A percentile compares a stretch with the other conserved stretches of the same genome.
Evolutionary conservation across 2,329 filamentous ascomycete genomes (phyloP).

Genomic region (Elsinoe arachidis): DNA sequence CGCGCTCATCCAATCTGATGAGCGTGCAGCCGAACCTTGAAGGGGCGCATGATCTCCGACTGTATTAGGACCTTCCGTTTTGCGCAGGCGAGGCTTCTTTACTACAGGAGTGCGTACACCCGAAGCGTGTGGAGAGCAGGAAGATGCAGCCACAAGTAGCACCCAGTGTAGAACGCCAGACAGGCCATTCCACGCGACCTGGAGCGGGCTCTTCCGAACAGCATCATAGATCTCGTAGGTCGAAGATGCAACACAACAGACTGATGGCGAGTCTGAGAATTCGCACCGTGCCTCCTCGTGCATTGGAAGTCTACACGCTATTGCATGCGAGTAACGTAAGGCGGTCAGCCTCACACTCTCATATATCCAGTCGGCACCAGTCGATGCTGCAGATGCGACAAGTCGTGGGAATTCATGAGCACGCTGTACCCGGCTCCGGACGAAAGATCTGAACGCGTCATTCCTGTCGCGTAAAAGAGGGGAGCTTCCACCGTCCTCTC

Average conservation of each 20-base stretch:
- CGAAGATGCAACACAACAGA: neutral
- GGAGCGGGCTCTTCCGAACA: neutral
- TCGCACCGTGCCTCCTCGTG: neutral
- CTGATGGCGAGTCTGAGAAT: neutral
- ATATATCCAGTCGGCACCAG: neutral
- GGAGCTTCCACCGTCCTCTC: no score
- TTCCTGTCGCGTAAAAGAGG: neutral
- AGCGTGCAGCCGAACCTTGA: no score
- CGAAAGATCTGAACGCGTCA: neutral
- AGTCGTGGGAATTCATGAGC: neutral
- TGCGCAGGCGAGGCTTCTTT: no score
- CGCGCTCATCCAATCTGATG: no score
- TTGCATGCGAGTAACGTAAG: neutral
- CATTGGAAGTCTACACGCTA: neutral
- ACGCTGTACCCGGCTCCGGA: neutral
- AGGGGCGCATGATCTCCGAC: no score
- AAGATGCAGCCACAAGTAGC: neutral
- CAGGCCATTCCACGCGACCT: neutral
- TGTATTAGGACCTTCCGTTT: no score
- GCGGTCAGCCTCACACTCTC: neutral
- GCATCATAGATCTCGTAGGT: neutral
- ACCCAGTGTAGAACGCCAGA: neutral
- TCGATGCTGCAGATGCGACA: neutral
- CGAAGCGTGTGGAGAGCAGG: neutral
- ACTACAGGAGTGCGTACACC: no score